Evolutionary conservation across 2,329 filamentous ascomycete species (phyloP).

Genomic region (Fusarium protoensiforme): DNA sequence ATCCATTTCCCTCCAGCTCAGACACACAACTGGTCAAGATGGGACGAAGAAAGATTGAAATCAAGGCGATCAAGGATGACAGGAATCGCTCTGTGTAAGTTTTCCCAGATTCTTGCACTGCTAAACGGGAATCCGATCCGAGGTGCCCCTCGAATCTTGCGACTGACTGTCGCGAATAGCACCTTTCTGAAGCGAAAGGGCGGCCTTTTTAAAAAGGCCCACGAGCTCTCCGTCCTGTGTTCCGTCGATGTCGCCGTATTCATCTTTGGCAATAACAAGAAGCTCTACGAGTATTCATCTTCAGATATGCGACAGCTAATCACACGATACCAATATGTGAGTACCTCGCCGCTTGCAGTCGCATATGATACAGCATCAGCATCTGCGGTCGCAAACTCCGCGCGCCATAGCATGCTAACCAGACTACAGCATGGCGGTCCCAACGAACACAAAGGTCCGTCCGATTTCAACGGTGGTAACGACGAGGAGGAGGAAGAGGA

Average conservation of each 20-base stretch:
- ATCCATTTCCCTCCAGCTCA: slow-evolving; percentile 26
- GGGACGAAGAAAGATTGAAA: slow-evolving; percentile 99
- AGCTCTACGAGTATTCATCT: slow-evolving; percentile 97
- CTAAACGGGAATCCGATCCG: background rate
- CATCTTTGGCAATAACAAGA: slow-evolving; percentile 99
- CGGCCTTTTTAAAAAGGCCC: slow-evolving; percentile 98
- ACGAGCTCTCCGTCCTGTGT: slow-evolving; percentile 97
- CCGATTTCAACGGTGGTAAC: slow-evolving; percentile 88
- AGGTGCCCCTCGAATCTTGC: background rate
- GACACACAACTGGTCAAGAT: slow-evolving; percentile 60
- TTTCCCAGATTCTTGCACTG: background rate
- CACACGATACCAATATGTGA: slow-evolving; percentile 88
- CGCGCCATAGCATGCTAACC: slow-evolving; percentile 11
- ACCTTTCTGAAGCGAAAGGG: slow-evolving; percentile 99
- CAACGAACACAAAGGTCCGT: slow-evolving; percentile 95
- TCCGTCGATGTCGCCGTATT: slow-evolving; percentile 99
- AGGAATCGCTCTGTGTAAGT: slow-evolving; percentile 96
- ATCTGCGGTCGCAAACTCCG: background rate
- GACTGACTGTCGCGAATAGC: slow-evolving; percentile 58
- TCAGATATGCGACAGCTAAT: slow-evolving; percentile 93
- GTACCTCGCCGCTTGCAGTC: slow-evolving; percentile 50
- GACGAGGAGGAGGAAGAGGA: slow-evolving; percentile 89
- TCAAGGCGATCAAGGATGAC: slow-evolving; percentile 99
- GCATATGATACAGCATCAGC: background rate
- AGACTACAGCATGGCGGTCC: slow-evolving; percentile 81